Conservation (phyloP, 768 basidiomycete genomes). For the Russula ochroleuca region DNA sequence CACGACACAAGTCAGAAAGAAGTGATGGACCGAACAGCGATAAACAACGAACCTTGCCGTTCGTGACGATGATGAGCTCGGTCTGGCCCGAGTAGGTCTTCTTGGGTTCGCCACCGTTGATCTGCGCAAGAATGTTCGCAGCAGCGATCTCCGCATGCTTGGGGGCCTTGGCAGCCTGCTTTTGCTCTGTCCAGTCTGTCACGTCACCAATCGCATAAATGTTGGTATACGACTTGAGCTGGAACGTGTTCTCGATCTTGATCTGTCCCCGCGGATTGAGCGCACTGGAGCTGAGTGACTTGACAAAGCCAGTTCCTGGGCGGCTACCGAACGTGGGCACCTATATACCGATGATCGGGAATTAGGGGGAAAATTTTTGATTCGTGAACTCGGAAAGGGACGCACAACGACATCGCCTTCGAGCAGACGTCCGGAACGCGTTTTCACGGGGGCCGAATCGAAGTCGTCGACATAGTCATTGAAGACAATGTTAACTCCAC, state of each 20-base stretch:
- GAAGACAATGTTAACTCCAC: conserved; percentile 49
- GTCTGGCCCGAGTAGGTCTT: conserved; percentile 46
- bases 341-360: conserved; percentile 22
- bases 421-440: conserved; percentile 48
- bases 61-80: conserved; percentile 45
- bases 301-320: conserved; percentile 53
- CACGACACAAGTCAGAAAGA: neutral
- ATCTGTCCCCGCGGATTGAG: conserved; percentile 42
- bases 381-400: neutral
- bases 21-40: neutral
- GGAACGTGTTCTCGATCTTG: conserved; percentile 54
- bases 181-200: conserved; percentile 60
- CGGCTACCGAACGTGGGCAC: conserved; percentile 35
- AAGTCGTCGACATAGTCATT: conserved; percentile 45
- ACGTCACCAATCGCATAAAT: conserved; percentile 68
- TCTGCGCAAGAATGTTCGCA: conserved; percentile 46
- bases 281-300: conserved; percentile 40
- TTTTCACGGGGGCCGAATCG: conserved; percentile 40
- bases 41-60: conserved; percentile 23
- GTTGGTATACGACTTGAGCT: conserved; percentile 45
- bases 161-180: conserved; percentile 47
- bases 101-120: conserved; percentile 37
- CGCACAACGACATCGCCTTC: conserved; percentile 58
- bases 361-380: neutral
- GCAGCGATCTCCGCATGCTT: conserved; percentile 44